These are phyloP conservation scores for Colletotrichum melonis DNA, from an alignment of 2,329 filamentous ascomycete genomes.

Conservation along the genomic window DNA sequence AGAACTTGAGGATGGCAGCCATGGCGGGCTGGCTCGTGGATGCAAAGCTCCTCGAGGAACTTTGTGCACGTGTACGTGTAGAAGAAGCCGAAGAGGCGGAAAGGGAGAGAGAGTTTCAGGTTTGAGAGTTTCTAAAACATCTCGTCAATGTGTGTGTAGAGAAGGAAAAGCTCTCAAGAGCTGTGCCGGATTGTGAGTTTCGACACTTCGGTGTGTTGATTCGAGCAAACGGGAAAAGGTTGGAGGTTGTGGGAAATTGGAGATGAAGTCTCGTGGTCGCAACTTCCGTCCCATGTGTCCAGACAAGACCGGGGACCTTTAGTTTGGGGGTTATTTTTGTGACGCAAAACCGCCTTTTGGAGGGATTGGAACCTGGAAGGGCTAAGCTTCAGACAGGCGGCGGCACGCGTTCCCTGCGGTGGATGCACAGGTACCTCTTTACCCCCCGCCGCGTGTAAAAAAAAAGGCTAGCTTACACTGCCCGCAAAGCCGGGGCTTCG, in stretches of 20 bases:
- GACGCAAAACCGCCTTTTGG: slow-evolving; percentile 14
- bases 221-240: neutral
- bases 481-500: neutral
- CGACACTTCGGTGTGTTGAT: neutral
- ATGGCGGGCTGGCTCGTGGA: slow-evolving; percentile 44
- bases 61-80: slow-evolving; percentile 2
- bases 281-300: slow-evolving; percentile 30
- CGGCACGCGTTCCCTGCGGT: neutral
- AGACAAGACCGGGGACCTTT: neutral
- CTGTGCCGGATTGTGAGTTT: neutral
- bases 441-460: neutral
- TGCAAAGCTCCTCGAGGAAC: neutral
- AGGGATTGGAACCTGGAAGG: neutral
- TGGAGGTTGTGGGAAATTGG: neutral
- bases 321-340: slow-evolving; percentile 23
- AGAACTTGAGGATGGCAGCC: slow-evolving; percentile 53
- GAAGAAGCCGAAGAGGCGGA: neutral
- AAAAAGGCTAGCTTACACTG: neutral
- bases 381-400: slow-evolving; percentile 24
- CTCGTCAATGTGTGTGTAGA: neutral
- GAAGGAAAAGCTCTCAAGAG: neutral
- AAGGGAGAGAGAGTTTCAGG: neutral
- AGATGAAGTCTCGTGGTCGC: slow-evolving; percentile 30
- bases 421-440: neutral
- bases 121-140: slow-evolving; percentile 16